Percentiles rank a stretch among this genome's conserved stretches.
phyloP scores from a whole-genome alignment of 2,329 filamentous ascomycete genomes.

The Davidsoniella neocaledoniae region DNA sequence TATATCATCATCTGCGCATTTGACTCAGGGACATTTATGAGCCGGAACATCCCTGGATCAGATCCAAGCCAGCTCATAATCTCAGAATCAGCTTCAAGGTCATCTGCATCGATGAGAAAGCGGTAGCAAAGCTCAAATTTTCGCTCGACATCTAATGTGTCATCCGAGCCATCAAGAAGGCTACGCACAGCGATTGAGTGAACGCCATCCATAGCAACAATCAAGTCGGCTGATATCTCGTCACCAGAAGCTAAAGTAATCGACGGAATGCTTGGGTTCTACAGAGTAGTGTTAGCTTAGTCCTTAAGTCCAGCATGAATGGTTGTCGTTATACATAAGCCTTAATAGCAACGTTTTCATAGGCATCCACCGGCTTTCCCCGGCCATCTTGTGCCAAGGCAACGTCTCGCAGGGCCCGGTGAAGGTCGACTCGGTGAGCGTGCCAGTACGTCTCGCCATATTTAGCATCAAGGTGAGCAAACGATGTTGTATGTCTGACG shows the following conservation, averaged over 20 bases:
- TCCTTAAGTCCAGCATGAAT: too few species aligned
- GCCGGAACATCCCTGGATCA: constrained; percentile 12
- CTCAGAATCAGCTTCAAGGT: constrained; percentile 18
- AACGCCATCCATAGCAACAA: constrained; percentile 29
- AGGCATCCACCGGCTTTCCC: constrained; percentile 15
- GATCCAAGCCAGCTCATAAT: constrained; percentile 19
- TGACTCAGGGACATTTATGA: constrained; percentile 14
- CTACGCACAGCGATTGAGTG: constrained; percentile 20
- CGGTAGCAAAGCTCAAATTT: constrained; percentile 22
- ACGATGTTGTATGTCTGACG: constrained; percentile 3
- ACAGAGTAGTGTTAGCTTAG: neutral
- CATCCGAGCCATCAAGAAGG: constrained; percentile 13
- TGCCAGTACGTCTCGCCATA: constrained; percentile 22
- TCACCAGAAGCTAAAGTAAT: constrained; percentile 19
- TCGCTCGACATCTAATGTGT: neutral
- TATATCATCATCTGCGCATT: constrained; percentile 19
- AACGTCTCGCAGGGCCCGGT: constrained; percentile 21
- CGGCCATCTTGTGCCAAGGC: constrained; percentile 18
- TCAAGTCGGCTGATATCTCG: constrained; percentile 20
- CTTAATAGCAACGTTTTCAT: neutral
- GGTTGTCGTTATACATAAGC: neutral
- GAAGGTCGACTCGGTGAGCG: constrained; percentile 25
- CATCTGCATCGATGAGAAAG: constrained; percentile 20
- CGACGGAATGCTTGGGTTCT: constrained; percentile 17
- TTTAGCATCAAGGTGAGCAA: constrained; percentile 11